Percentiles rank a stretch among this genome's conserved stretches.
Conservation (phyloP, 129 eudicot species). For the Flaveria sonorensis region DNA sequence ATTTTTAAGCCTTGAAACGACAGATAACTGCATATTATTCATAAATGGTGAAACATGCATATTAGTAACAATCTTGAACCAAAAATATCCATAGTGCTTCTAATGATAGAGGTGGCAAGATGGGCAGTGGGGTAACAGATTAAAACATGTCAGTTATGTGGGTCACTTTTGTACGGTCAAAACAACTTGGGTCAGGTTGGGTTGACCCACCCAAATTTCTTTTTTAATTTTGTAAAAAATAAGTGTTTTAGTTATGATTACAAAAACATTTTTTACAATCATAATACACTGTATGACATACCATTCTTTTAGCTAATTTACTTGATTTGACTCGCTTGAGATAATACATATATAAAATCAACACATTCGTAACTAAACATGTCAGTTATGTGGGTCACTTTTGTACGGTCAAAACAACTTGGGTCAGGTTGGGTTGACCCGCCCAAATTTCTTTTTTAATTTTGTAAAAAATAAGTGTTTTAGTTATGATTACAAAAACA, state of each 20-base stretch:
- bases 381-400: background rate
- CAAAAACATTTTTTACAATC: background rate
- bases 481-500: background rate
- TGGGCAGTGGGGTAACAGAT: background rate
- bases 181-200: background rate
- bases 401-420: background rate
- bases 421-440: background rate
- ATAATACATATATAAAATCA: background rate
- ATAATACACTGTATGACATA: background rate
- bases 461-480: background rate
- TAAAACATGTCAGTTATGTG: background rate
- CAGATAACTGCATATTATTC: conserved; percentile 60
- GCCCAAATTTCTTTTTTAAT: background rate
- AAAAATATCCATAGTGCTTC: background rate
- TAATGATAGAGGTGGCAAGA: background rate
- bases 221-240: background rate
- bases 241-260: background rate
- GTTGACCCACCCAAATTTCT: background rate
- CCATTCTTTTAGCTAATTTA: background rate
- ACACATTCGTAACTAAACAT: background rate
- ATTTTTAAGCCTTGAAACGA: conserved; percentile 74
- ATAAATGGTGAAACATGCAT: conserved; percentile 11
- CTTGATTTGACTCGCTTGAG: background rate
- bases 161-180: background rate
- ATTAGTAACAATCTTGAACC: conserved; percentile 12